Conservation (phyloP, 768 basidiomycete genomes). For the Serendipita sp. region DNA sequence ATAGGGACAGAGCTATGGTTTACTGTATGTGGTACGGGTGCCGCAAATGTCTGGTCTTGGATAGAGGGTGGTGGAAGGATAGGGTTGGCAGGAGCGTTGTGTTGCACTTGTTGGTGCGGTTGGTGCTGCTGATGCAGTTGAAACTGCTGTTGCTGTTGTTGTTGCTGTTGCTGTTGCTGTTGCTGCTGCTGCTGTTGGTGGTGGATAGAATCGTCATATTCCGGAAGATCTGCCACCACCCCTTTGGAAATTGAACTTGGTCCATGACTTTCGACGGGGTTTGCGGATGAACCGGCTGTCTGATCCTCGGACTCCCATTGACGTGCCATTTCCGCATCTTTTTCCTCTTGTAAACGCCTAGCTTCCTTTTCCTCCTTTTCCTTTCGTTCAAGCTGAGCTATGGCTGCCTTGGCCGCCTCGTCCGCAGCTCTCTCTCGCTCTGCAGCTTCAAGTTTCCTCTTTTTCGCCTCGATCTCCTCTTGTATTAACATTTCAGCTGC, state of each 20-base stretch:
- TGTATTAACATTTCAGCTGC: background rate
- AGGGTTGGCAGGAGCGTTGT: no score
- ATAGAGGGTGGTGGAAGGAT: background rate
- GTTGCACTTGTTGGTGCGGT: background rate
- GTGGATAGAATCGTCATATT: background rate
- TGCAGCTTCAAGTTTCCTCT: background rate
- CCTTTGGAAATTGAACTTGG: background rate
- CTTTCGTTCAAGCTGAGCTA: background rate
- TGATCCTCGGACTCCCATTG: background rate
- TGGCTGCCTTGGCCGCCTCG: background rate
- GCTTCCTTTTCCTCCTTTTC: conserved; percentile 1
- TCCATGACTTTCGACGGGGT: background rate
- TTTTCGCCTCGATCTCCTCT: conserved; percentile 7
- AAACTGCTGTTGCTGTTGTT: background rate
- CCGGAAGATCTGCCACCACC: background rate
- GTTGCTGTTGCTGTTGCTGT: background rate
- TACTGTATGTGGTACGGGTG: no score
- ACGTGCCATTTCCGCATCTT: background rate
- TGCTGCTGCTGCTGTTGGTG: background rate
- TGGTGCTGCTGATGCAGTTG: background rate
- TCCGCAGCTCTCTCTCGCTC: background rate
- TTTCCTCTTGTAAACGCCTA: background rate
- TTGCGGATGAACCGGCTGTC: background rate
- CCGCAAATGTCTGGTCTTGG: background rate
- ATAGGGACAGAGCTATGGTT: background rate